A percentile compares a stretch with the other conserved stretches of the same genome.
Conservation (phyloP, 768 basidiomycete genomes). For the Tylopilus vinaceipallidus region DNA sequence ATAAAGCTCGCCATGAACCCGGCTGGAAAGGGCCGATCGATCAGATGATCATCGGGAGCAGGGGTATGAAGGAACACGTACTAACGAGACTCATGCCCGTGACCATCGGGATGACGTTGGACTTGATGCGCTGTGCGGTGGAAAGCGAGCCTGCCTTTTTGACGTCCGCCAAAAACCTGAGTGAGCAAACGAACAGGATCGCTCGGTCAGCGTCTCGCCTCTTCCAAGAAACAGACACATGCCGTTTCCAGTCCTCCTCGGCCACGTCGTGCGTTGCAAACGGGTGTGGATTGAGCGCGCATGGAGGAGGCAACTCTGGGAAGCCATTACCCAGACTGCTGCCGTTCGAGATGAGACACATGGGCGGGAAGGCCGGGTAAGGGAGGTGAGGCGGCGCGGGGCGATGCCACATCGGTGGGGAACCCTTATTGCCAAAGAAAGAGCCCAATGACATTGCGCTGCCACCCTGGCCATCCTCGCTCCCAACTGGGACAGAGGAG, state of each 20-base stretch:
- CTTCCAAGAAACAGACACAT: not conserved
- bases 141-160: slow-evolving; percentile 35
- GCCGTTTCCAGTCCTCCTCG: slow-evolving; percentile 52
- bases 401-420: slow-evolving; percentile 29
- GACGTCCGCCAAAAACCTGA: slow-evolving; percentile 39
- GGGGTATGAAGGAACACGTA: slow-evolving; percentile 1
- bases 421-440: slow-evolving; percentile 29
- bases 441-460: slow-evolving; percentile 18
- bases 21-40: slow-evolving; percentile 7
- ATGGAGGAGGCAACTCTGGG: slow-evolving; percentile 41
- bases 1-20: slow-evolving; percentile 14
- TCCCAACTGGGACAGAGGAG: not conserved
- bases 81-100: slow-evolving; percentile 29
- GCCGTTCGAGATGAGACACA: slow-evolving; percentile 29
- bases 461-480: not conserved
- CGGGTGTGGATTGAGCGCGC: slow-evolving; percentile 41
- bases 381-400: slow-evolving; percentile 10
- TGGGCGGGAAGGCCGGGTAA: slow-evolving; percentile 27
- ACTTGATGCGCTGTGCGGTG: slow-evolving; percentile 32
- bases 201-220: not conserved
- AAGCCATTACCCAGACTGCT: slow-evolving; percentile 41
- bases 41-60: not conserved
- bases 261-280: slow-evolving; percentile 49
- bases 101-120: slow-evolving; percentile 31
- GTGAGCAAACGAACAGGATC: not conserved